These are phyloP conservation scores for Pseudopyricularia javanii DNA, from an alignment of 2,329 filamentous ascomycete genomes.

Conservation along the genomic window DNA sequence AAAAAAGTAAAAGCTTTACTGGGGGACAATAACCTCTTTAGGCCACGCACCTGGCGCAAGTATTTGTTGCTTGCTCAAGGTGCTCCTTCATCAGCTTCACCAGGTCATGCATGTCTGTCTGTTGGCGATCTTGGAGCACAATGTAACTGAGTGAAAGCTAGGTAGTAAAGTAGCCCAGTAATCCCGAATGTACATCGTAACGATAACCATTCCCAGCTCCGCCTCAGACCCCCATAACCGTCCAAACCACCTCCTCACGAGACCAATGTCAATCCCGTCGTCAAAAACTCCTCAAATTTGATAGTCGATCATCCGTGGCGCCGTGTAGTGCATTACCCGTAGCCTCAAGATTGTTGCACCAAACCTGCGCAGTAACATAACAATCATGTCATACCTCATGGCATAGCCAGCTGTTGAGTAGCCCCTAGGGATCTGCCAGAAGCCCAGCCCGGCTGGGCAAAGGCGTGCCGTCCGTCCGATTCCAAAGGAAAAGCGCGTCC, in stretches of 20 bases:
- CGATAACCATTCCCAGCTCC: not conserved
- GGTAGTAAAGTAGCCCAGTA: not conserved
- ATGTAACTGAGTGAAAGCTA: not conserved
- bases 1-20: no score
- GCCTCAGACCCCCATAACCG: not conserved
- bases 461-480: not conserved
- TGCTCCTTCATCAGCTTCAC: no score
- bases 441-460: not conserved
- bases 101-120: no score
- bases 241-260: not conserved
- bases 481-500: not conserved
- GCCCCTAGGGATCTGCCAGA: not conserved
- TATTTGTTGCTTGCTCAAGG: no score
- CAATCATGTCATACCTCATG: not conserved
- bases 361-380: not conserved
- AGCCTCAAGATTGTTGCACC: not conserved
- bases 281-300: no score
- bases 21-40: no score
- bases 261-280: no score
- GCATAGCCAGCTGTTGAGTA: not conserved
- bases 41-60: no score
- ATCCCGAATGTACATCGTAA: not conserved
- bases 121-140: no score
- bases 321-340: no score
- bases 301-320: no score